phyloP scores from a whole-genome alignment of 352 stramenopile species.

The Phytophthora palmivora region DNA sequence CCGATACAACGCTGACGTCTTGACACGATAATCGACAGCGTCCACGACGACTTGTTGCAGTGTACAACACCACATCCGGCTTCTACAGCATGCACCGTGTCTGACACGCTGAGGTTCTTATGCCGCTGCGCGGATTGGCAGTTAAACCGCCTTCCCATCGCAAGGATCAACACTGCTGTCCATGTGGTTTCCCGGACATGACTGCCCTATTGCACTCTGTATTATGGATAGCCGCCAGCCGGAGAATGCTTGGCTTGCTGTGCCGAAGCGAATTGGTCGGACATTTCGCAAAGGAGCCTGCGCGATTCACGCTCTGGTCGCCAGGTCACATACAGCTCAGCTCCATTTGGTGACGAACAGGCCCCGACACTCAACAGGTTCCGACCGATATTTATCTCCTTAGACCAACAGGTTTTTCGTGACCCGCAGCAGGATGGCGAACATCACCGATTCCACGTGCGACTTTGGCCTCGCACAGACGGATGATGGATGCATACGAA shows the following conservation, averaged over 20 bases:
- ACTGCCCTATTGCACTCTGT: constrained; percentile 14
- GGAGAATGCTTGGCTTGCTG: constrained; percentile 18
- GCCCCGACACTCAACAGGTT: constrained; percentile 10
- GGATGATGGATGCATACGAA: constrained; percentile 38
- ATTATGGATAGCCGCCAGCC: constrained; percentile 25
- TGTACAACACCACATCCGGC: constrained; percentile 24
- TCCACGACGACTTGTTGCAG: constrained; percentile 8
- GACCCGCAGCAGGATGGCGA: constrained; percentile 29
- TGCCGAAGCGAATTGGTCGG: constrained; percentile 12
- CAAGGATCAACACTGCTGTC: constrained; percentile 22
- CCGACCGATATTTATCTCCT: constrained; percentile 30
- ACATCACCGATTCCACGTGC: constrained; percentile 47
- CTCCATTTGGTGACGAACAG: constrained; percentile 16
- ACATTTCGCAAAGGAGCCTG: constrained; percentile 35
- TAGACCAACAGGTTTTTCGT: constrained; percentile 11
- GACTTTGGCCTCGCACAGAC: constrained; percentile 42
- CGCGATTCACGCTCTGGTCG: constrained; percentile 19
- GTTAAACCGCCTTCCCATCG: constrained; percentile 32
- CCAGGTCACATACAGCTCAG: constrained; percentile 8
- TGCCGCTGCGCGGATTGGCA: constrained; percentile 28
- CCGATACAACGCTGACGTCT: not conserved
- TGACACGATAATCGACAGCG: constrained; percentile 2
- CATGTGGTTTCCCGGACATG: constrained; percentile 44
- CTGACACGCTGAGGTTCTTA: constrained; percentile 21
- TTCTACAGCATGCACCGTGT: constrained; percentile 35